Evolutionary conservation across 495 filamentous ascomycete genomes (phyloP), one percentile per base, ranked within the genome.

Genomic region (Endocarpon pusillum): DNA sequence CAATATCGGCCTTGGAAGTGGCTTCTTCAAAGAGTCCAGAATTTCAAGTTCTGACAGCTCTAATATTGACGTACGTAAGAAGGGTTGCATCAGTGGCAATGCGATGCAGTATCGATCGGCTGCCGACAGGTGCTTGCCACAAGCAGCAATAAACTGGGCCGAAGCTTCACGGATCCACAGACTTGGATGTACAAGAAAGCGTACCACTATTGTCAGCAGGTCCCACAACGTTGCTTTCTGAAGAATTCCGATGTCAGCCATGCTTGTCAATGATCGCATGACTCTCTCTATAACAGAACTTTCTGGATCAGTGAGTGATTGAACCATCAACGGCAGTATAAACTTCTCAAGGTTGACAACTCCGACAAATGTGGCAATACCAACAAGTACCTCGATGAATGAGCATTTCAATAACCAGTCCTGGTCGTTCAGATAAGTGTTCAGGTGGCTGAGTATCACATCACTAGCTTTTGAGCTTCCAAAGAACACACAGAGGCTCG

Each of bases 361-460:
- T 4, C 91, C 91, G 24, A 96, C 64, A 41, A 92, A 94, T 0
- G 81, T 72, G 10, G 85, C 81, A 35, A 99, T 89, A 7, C 86
- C 86, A 14, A 94, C 80, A 14, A 96, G 86, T 0, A 86, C 81
- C 41, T 92, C 82, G 42, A 99, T 93, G 49, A 96, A 96, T 14
- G 91, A 84, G 47, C 82, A 93, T 51, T 93, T 93, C 16, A 99
- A 59, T 50, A 82, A 81, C 91, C 91, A 99, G 47, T 96, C 86
- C 35, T 74, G 70, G 45, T 94, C 91, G 43, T 99, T 99, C 5
- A 99, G 64, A 43, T 99, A 99, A 0, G 91, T 99, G 48, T 96
- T 99, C 16, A 99, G 58, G 51, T 99, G 89, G 23, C 83, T 91
- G 3, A 96, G 57, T 23, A 99, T 77, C 11, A 96, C 81, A 46